phyloP scores from a whole-genome alignment of 192 early-diverging fungal species.

The Glomus cerebriforme region DNA sequence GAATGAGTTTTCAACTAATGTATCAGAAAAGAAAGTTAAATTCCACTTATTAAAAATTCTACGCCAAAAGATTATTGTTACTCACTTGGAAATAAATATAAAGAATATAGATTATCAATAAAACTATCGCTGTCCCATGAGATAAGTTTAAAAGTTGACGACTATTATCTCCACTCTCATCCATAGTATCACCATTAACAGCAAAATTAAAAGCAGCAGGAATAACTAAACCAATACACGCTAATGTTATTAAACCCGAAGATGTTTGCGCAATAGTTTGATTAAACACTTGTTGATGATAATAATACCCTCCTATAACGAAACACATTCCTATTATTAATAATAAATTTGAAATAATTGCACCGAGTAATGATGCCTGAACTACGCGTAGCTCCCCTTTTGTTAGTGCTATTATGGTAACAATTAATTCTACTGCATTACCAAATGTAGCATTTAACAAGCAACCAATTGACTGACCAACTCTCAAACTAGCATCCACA shows the following conservation, averaged over 20 bases:
- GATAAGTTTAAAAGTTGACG: slow-evolving; percentile 57
- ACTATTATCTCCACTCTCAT: slow-evolving; percentile 35
- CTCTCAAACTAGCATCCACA: background rate
- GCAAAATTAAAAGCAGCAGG: slow-evolving; percentile 61
- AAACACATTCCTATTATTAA: too few relatives aligned
- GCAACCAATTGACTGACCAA: slow-evolving; percentile 70
- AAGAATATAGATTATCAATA: slow-evolving; percentile 67
- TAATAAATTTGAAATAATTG: too few relatives aligned
- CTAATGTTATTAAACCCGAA: slow-evolving; percentile 66
- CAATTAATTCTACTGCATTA: slow-evolving; percentile 86
- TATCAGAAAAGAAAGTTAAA: background rate
- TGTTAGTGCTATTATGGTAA: slow-evolving; percentile 79
- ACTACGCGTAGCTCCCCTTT: slow-evolving; percentile 81
- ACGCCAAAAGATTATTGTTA: background rate
- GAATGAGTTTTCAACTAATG: background rate
- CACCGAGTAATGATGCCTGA: slow-evolving; percentile 41
- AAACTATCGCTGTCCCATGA: slow-evolving; percentile 64
- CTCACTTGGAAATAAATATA: slow-evolving; percentile 64
- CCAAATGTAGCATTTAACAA: slow-evolving; percentile 78
- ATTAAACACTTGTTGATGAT: slow-evolving; percentile 63
- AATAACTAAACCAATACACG: slow-evolving; percentile 66
- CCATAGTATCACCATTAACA: background rate
- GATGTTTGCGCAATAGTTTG: slow-evolving; percentile 70
- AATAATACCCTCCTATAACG: too few relatives aligned
- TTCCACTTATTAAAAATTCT: background rate